Percentiles rank a stretch among this genome's conserved stretches.
These are phyloP conservation scores for Pythium periplocum DNA, from an alignment of 352 stramenopile genomes.

Conservation along the genomic window DNA sequence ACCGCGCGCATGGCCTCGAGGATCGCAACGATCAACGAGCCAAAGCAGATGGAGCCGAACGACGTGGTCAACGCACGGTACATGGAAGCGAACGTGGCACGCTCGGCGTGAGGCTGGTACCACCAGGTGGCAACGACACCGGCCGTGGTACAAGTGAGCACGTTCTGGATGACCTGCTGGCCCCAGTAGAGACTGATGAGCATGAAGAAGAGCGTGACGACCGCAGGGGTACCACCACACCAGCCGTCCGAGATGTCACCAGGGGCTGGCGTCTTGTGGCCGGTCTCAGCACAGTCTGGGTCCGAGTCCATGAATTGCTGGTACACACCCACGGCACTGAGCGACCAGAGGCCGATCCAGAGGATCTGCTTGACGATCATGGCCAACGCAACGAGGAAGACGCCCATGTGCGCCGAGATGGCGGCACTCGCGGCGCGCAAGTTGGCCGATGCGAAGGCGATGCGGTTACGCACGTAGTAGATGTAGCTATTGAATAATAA, in stretches of 20 bases:
- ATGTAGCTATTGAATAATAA: slow-evolving; percentile 27
- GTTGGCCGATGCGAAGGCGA: slow-evolving; percentile 79
- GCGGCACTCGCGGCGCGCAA: slow-evolving; percentile 65
- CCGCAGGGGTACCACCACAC: slow-evolving; percentile 56
- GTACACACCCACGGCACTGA: slow-evolving; percentile 68
- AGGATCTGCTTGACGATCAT: slow-evolving; percentile 65
- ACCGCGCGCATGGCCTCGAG: slow-evolving; percentile 75
- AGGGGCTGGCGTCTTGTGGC: background rate
- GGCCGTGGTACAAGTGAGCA: slow-evolving; percentile 74
- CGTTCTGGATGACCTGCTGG: slow-evolving; percentile 81
- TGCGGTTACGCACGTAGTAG: slow-evolving; percentile 70
- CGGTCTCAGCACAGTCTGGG: slow-evolving; percentile 40
- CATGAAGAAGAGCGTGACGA: slow-evolving; percentile 71
- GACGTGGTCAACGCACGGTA: slow-evolving; percentile 79
- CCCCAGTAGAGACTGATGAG: slow-evolving; percentile 83
- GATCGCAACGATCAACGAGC: slow-evolving; percentile 83
- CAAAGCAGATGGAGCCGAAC: slow-evolving; percentile 80
- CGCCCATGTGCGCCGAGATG: slow-evolving; percentile 40
- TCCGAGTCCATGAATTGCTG: slow-evolving; percentile 62
- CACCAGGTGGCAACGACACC: slow-evolving; percentile 81
- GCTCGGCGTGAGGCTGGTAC: slow-evolving; percentile 64
- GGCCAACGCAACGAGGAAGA: slow-evolving; percentile 65
- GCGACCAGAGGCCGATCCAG: slow-evolving; percentile 72
- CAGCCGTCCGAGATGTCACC: slow-evolving; percentile 9
- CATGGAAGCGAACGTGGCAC: slow-evolving; percentile 55